A percentile compares a stretch with the other conserved stretches of the same genome.
phyloP scores from a whole-genome alignment of 306 rosid genomes.

The Prunus armeniaca region DNA sequence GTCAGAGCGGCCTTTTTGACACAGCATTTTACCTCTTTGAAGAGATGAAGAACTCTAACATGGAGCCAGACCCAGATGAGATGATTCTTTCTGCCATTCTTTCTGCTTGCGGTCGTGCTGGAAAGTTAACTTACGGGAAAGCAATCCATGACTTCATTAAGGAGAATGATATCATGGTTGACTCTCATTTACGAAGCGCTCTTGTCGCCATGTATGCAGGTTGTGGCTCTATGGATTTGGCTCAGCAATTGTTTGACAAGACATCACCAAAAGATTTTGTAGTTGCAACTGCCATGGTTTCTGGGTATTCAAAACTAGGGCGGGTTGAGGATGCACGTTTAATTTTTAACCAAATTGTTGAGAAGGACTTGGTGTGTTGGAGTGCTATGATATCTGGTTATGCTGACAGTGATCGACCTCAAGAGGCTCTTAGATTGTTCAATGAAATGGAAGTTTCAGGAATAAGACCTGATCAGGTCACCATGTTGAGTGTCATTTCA shows the following conservation, averaged over 20 bases:
- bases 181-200: slow-evolving; percentile 55
- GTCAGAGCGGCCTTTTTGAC: slow-evolving; percentile 57
- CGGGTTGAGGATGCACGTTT: slow-evolving; percentile 50
- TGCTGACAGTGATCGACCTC: slow-evolving; percentile 72
- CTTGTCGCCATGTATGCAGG: slow-evolving; percentile 67
- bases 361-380: slow-evolving; percentile 78
- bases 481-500: slow-evolving; percentile 73
- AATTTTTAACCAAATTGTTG: slow-evolving; percentile 60
- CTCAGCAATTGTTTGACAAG: slow-evolving; percentile 47
- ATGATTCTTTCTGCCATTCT: slow-evolving; percentile 59
- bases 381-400: slow-evolving; percentile 81
- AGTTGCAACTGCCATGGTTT: slow-evolving; percentile 74
- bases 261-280: slow-evolving; percentile 46
- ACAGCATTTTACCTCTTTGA: slow-evolving; percentile 59
- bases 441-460: slow-evolving; percentile 47
- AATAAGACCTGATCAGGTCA: slow-evolving; percentile 59
- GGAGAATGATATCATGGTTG: slow-evolving; percentile 29
- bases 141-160: slow-evolving; percentile 42
- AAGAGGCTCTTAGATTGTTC: slow-evolving; percentile 66
- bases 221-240: slow-evolving; percentile 70
- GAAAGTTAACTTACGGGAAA: slow-evolving; percentile 39
- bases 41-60: slow-evolving; percentile 53
- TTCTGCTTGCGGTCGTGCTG: slow-evolving; percentile 65
- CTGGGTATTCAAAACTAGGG: slow-evolving; percentile 64
- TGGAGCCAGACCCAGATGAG: slow-evolving; percentile 67